Evolutionary conservation across 225 moss, liverwort and hornwort genomes (phyloP).

Genomic region (Pseudoscleropodium purum): DNA sequence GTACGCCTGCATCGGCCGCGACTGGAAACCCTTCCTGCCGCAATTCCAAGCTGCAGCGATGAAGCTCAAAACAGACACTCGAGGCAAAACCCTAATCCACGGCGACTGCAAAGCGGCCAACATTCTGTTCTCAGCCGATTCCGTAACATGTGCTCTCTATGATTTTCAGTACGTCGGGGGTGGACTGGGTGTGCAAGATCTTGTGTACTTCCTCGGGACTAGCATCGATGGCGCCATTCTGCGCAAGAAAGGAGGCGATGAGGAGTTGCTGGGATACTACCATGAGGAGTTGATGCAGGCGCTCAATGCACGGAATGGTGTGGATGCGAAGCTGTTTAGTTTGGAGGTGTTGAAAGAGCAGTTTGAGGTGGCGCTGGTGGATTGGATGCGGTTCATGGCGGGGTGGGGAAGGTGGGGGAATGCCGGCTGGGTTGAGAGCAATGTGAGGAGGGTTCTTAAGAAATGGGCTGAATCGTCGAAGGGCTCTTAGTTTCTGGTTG

Average conservation of each 20-base stretch:
- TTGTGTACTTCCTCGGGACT: slow-evolving; percentile 43
- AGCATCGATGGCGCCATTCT: slow-evolving; percentile 34
- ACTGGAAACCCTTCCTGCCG: slow-evolving; percentile 13
- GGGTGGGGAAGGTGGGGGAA: slow-evolving; percentile 52
- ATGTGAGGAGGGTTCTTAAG: slow-evolving; percentile 21
- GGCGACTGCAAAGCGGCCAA: slow-evolving; percentile 51
- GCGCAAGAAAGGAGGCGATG: slow-evolving; percentile 23
- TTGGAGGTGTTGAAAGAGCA: slow-evolving; percentile 20
- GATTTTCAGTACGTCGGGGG: slow-evolving; percentile 49
- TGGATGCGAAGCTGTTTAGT: slow-evolving; percentile 5
- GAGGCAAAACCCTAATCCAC: slow-evolving; percentile 34
- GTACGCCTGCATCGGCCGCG: slow-evolving; percentile 22
- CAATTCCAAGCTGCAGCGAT: slow-evolving; percentile 31
- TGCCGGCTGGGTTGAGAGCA: slow-evolving; percentile 33
- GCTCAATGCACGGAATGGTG: not conserved
- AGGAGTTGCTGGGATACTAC: slow-evolving; percentile 21
- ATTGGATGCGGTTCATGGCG: slow-evolving; percentile 53
- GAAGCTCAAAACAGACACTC: slow-evolving; percentile 24
- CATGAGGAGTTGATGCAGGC: slow-evolving; percentile 12
- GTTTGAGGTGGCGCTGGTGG: slow-evolving; percentile 41
- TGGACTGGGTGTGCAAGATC: slow-evolving; percentile 37
- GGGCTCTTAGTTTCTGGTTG: not conserved
- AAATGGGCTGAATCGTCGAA: not conserved
- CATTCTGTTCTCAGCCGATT: slow-evolving; percentile 27
- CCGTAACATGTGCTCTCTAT: slow-evolving; percentile 26